These are phyloP conservation scores for Clavispora santaluciae DNA, from an alignment of 805 yeast species.

Conservation along the genomic window DNA sequence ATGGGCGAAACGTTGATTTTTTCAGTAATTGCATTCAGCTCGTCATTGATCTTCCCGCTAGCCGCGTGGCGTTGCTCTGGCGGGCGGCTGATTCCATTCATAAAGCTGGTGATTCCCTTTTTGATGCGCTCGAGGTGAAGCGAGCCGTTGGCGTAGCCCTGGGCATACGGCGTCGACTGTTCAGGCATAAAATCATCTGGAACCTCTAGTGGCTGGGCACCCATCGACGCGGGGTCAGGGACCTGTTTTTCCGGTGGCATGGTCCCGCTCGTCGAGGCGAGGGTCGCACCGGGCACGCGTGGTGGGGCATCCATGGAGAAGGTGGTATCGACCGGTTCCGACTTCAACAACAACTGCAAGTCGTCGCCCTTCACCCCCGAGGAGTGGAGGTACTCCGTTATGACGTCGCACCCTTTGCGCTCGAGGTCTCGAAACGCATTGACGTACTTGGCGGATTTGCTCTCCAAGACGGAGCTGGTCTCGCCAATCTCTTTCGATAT, in stretches of 20 bases:
- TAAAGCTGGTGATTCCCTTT: constrained; percentile 4
- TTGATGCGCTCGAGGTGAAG: constrained; percentile 23
- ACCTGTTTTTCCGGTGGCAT: too few relatives aligned
- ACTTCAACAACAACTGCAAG: constrained; percentile 4
- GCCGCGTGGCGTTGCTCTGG: not conserved
- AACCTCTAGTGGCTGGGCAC: constrained; percentile 2
- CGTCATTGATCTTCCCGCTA: constrained; percentile 25
- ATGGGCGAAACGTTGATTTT: constrained; percentile 35
- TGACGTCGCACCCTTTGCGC: constrained; percentile 30
- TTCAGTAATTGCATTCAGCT: constrained; percentile 27
- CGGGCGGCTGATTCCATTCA: constrained; percentile 3
- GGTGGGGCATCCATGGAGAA: not conserved
- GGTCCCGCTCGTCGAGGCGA: too few relatives aligned
- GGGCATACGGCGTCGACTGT: constrained; percentile 24
- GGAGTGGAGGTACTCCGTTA: constrained; percentile 20
- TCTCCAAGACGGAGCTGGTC: constrained; percentile 48
- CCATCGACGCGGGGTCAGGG: not conserved
- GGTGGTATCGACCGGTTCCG: constrained; percentile 7
- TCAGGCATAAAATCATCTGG: not conserved
- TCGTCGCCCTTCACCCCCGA: constrained; percentile 1
- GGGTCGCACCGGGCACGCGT: too few relatives aligned
- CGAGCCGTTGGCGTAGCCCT: constrained; percentile 33
- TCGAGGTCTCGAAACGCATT: constrained; percentile 39
- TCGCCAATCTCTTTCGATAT: constrained; percentile 37
- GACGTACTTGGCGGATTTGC: constrained; percentile 41